Evolutionary conservation across 140 eudicot species (phyloP), one percentile per base, ranked within the genome.

Genomic region (Bidens hawaiensis): DNA sequence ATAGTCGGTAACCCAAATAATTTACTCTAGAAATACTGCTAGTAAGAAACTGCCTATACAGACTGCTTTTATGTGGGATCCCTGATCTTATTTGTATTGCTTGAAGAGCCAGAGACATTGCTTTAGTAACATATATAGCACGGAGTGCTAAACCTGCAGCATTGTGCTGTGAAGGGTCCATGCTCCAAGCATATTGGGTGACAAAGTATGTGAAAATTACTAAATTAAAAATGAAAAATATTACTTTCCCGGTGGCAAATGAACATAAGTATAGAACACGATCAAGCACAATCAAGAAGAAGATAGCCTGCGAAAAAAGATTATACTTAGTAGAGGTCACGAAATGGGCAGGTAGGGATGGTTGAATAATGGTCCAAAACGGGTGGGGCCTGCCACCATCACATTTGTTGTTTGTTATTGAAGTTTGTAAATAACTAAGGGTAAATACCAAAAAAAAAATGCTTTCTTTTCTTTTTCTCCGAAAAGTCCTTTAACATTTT

Each of bases 201-300:
- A 76, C 88, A 8, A 87, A 78, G 72, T 83, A 94, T 40, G 99
- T 94, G 71, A 85, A 88, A 26, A 85, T 85, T 60, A 85, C 24
- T 23, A 94, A 89, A 86, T 81, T 89, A 94, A 76, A 88, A 47
- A 94, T 79, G 78, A 85, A 94, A 72, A 81, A 85, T 60, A 94
- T 76, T 16, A 94, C 97, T 81, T 94, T 94, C 30, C 90, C 97
- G 0, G 94, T 81, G 28, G 99, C 95, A 65, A 94, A 94, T 49
- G 99, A 94, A 73, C 99, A 89, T 26, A 94, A 80, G 76, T 94
- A 94, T 67, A 94, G 75, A 57, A 88, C 70, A n/a, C 99, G 99
- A 69, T 94, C 99, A 33, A 94, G 79, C 62, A 94, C 95, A 68
- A 94, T 94, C 82, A 94, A 79, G 90, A 89, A 94, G 85, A 94